Conservation (phyloP, 495 filamentous ascomycete genomes). For the Daldinia childiae region DNA sequence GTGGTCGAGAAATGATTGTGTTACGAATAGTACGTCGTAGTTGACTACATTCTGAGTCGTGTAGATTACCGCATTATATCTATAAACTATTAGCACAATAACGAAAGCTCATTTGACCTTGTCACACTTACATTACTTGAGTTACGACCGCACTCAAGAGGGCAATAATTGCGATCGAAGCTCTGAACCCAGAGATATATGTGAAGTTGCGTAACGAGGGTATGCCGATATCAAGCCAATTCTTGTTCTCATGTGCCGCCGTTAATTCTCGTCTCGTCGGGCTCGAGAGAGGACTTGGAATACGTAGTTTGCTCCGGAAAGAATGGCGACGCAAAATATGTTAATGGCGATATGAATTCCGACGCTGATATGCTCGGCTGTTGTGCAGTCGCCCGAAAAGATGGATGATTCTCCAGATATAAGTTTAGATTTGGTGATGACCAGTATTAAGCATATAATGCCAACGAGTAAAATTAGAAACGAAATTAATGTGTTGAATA, state of each 20-base stretch:
- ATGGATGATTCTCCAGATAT: slow-evolving; percentile 47
- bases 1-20: slow-evolving; percentile 49
- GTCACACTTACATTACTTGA: slow-evolving; percentile 54
- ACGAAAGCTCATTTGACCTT: neutral
- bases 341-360: slow-evolving; percentile 52
- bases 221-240: slow-evolving; percentile 65
- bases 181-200: slow-evolving; percentile 51
- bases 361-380: slow-evolving; percentile 47
- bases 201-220: slow-evolving; percentile 60
- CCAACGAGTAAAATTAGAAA: slow-evolving; percentile 52
- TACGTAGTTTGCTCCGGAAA: slow-evolving; percentile 58
- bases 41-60: slow-evolving; percentile 48
- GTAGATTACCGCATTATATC: slow-evolving; percentile 59
- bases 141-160: slow-evolving; percentile 49
- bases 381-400: slow-evolving; percentile 48
- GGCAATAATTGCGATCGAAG: slow-evolving; percentile 50
- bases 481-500: slow-evolving; percentile 48
- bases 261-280: slow-evolving; percentile 63
- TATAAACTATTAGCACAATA: slow-evolving; percentile 36
- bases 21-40: slow-evolving; percentile 52
- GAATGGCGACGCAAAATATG: slow-evolving; percentile 48
- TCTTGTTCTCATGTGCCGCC: slow-evolving; percentile 54
- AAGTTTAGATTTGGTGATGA: slow-evolving; percentile 45
- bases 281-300: slow-evolving; percentile 62
- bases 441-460: slow-evolving; percentile 52